Evolutionary conservation across 1,284 basidiomycete genomes (phyloP), one percentile per base, ranked within the genome.

Genomic region (Sporisorium sorghi): DNA sequence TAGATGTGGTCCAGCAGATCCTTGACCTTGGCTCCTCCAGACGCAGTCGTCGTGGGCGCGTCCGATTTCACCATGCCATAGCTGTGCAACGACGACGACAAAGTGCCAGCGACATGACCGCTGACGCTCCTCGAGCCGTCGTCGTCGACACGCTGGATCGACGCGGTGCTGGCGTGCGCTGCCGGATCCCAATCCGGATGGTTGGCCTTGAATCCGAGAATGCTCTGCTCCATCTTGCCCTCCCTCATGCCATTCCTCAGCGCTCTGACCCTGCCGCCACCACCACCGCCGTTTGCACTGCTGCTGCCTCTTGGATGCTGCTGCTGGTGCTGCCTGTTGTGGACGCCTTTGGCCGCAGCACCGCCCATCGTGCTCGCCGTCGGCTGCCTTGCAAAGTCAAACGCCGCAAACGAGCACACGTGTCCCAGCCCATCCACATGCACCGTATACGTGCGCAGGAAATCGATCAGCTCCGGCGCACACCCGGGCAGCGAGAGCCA

Each of bases 381-480:
- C 26, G 71, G 58, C 51, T 73, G 71, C n/a, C 94, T 87, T 84
- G 93, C 90, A 85, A 98, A 97, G 85, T 98, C 94, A 83, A 99
- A 99, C 59, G 97, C 95, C 0, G 96, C 97, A 86, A 98, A 99
- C 66, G 92, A 94, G 84, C 97, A 99, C 10, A 99, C 93, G 81
- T 97, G 96, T 11, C 97, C 96, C 3, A 97, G 88, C 1, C 94
- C 93, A 77, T 97, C 95, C 32, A 99, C 92, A 84, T 98, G 95
- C 0, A 99, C 91, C 0, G 94, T 93, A 82, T 97, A 98, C 86
- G 77, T 73, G n/a, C 81, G 58, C 55, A 82, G 72, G 33, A 82
- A 82, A 64, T 81, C 80, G 59, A 82, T 77, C 58, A 81, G 49
- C 8, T 65, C 78, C 8, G 92, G 91, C 2, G 95, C 92, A 81